phyloP scores from a whole-genome alignment of 192 early-diverging fungal genomes.

The Spinellus fusiger region DNA sequence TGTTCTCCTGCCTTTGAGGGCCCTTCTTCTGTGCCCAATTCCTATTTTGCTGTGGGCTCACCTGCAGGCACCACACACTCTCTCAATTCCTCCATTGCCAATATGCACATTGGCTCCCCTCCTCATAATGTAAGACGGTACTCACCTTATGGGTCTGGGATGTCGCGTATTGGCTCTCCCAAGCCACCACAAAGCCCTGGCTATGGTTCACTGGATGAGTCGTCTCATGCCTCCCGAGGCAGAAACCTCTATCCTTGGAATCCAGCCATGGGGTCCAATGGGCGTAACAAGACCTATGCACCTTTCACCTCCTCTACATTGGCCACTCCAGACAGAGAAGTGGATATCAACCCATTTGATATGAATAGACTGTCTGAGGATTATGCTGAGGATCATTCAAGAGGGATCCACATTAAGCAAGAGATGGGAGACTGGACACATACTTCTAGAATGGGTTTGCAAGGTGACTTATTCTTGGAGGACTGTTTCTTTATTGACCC shows the following conservation, averaged over 20 bases:
- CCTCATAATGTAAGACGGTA: not conserved
- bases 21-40: conserved; percentile 12
- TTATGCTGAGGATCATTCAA: not conserved
- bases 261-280: not conserved
- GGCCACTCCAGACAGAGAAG: conserved; percentile 24
- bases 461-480: not conserved
- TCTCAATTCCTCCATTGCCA: conserved; percentile 24
- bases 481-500: not conserved
- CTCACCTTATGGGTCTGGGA: not conserved
- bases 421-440: conserved; percentile 12
- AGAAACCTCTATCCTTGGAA: no score
- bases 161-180: not conserved
- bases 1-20: not conserved
- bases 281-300: conserved; percentile 17
- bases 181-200: not conserved
- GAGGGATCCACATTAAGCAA: no score
- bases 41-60: conserved; percentile 10
- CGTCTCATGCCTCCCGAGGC: no score
- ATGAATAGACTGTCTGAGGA: not conserved
- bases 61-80: conserved; percentile 10
- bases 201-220: not conserved
- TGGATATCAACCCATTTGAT: conserved; percentile 26
- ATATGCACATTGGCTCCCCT: conserved; percentile 32
- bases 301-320: conserved; percentile 24
- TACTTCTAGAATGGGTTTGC: not conserved